Percentiles rank a stretch among this genome's conserved stretches.
Evolutionary conservation across 371 early-diverging fungal species (phyloP).

Genomic region (Apophysomyces variabilis): DNA sequence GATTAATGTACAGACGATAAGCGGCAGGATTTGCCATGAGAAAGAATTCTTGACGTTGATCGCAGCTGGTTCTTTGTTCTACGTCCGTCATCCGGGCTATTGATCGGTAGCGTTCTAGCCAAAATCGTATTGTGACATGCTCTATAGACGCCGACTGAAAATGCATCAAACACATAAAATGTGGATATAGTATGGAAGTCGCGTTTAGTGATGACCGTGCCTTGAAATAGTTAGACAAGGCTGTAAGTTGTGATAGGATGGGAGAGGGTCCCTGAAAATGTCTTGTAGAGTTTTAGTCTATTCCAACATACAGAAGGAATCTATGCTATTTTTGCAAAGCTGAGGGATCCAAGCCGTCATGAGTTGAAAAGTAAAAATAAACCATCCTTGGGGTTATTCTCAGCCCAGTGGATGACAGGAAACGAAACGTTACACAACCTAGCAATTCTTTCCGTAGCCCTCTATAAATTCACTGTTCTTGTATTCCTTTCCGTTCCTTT

Average conservation of each 20-base stretch:
- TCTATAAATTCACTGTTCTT: slow-evolving; percentile 5
- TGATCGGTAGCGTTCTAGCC: not conserved
- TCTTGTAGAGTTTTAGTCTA: not conserved
- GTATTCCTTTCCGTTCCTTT: slow-evolving; percentile 14
- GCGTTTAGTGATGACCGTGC: not conserved
- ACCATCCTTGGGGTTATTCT: not conserved
- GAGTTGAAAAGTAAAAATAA: slow-evolving; percentile 3
- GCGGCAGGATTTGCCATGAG: no score
- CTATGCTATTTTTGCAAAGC: slow-evolving; percentile 1
- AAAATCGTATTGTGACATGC: not conserved
- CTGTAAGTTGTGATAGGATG: no score
- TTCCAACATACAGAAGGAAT: not conserved
- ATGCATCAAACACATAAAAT: slow-evolving; percentile 2
- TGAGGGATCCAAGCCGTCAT: not conserved
- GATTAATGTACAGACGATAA: no score
- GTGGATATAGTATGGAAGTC: not conserved
- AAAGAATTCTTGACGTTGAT: not conserved
- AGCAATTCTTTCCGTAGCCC: not conserved
- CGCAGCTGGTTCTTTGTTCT: not conserved
- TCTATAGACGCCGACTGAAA: slow-evolving; percentile 5
- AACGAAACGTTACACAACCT: not conserved
- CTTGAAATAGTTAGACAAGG: no score
- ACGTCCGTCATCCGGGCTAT: not conserved
- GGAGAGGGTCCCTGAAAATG: not conserved
- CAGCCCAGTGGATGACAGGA: slow-evolving; percentile 11